These are phyloP conservation scores for Saturnispora serradocipensis DNA, from an alignment of 805 yeast species.

Conservation along the genomic window DNA sequence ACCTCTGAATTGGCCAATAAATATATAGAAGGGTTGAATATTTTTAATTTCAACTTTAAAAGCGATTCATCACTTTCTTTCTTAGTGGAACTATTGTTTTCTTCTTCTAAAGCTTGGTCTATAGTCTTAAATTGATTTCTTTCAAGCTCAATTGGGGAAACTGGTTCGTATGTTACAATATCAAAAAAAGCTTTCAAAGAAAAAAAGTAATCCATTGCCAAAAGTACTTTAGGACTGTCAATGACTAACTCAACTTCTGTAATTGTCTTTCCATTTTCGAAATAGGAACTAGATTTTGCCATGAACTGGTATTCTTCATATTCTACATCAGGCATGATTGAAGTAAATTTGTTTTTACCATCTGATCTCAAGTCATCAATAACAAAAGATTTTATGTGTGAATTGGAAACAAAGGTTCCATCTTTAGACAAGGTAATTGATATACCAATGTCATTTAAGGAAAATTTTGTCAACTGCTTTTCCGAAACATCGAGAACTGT, in stretches of 20 bases:
- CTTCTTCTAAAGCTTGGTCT: constrained; percentile 7
- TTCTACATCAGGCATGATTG: constrained; percentile 65
- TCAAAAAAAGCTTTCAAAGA: constrained; percentile 62
- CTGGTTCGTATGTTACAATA: constrained; percentile 28
- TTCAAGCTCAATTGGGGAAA: constrained; percentile 18
- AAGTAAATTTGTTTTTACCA: constrained; percentile 61
- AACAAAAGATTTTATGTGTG: constrained; percentile 62
- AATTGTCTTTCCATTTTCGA: constrained; percentile 33
- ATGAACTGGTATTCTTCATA: constrained; percentile 64
- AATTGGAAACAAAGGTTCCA: constrained; percentile 48
- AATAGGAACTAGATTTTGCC: constrained; percentile 34
- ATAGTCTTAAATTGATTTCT: constrained; percentile 11
- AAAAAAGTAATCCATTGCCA: constrained; percentile 81
- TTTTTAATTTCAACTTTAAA: constrained; percentile 49
- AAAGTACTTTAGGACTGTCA: constrained; percentile 69
- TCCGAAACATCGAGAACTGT: constrained; percentile 28
- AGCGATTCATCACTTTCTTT: constrained; percentile 2
- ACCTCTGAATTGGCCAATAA: constrained; percentile 72
- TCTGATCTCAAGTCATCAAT: constrained; percentile 63
- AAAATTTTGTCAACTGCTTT: constrained; percentile 43
- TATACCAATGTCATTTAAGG: constrained; percentile 51
- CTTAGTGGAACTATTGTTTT: constrained; percentile 2
- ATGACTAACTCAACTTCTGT: constrained; percentile 43
- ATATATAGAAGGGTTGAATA: constrained; percentile 69
- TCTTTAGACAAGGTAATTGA: constrained; percentile 42